Evolutionary conservation across 2,329 filamentous ascomycete species (phyloP).

Genomic region (Diaporthe australafricana): DNA sequence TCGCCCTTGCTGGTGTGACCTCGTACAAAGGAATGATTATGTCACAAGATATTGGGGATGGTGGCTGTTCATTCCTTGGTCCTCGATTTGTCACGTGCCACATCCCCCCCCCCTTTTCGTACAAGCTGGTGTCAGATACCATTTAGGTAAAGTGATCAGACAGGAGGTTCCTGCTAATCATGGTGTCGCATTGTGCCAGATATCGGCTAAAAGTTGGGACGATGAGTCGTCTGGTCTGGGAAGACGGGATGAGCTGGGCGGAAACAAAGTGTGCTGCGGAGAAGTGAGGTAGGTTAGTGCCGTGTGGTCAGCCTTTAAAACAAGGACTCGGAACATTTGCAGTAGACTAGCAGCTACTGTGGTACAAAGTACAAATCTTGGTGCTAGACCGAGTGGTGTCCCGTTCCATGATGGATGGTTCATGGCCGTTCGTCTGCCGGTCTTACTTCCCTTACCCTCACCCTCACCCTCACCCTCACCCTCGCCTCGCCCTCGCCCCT

Average conservation of each 20-base stretch:
- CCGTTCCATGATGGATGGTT: not conserved
- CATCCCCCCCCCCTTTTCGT: not conserved
- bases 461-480: not conserved
- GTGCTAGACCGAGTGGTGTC: not conserved
- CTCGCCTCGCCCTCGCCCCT: not conserved
- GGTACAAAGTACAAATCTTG: not conserved
- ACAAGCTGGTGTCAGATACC: not conserved
- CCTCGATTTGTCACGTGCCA: constrained; percentile 8
- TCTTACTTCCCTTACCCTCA: constrained; percentile 18
- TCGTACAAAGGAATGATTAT: too few species aligned
- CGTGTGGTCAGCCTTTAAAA: not conserved
- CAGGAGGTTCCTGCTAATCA: constrained; percentile 2
- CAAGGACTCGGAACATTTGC: not conserved
- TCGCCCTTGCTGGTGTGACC: too few species aligned
- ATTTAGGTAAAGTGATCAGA: not conserved
- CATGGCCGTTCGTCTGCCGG: not conserved
- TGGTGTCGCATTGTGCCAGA: constrained; percentile 11
- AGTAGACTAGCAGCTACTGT: not conserved
- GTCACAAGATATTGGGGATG: not conserved
- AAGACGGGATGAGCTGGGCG: constrained; percentile 23
- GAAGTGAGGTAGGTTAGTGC: constrained; percentile 16
- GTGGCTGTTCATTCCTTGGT: not conserved
- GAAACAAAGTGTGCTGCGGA: not conserved
- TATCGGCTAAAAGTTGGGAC: constrained; percentile 21
- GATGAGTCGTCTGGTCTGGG: constrained; percentile 2